A percentile compares a stretch with the other conserved stretches of the same genome.
Conservation (phyloP, 1,284 basidiomycete genomes). For the Ganoderma leucocontextum region DNA sequence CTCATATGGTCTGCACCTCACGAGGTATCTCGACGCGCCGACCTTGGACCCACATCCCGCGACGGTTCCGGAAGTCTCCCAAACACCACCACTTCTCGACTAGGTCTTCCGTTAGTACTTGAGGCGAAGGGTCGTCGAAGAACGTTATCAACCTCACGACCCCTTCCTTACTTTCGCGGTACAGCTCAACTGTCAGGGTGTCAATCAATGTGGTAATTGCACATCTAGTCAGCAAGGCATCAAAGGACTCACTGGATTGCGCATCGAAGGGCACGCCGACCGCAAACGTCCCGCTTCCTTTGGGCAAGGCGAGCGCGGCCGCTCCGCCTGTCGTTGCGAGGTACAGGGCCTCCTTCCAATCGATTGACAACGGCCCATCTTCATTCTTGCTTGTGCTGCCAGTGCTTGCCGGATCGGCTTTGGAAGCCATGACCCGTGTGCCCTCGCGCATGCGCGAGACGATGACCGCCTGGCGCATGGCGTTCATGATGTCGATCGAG, state of each 20-base stretch:
- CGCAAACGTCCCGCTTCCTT: conserved; percentile 61
- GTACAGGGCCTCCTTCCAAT: conserved; percentile 82
- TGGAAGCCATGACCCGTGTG: conserved; percentile 44
- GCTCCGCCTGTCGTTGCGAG: conserved; percentile 84
- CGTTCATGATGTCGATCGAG: conserved; percentile 74
- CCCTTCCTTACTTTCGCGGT: conserved; percentile 48
- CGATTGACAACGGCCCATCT: conserved; percentile 34
- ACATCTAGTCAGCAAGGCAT: background rate
- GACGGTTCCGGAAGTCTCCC: conserved; percentile 74
- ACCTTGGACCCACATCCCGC: conserved; percentile 80
- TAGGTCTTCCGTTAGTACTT: conserved; percentile 56
- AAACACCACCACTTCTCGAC: conserved; percentile 91
- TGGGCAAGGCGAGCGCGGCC: conserved; percentile 63
- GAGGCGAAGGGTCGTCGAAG: conserved; percentile 55
- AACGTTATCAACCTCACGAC: conserved; percentile 71
- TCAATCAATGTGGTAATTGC: background rate
- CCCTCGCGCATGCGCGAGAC: conserved; percentile 80
- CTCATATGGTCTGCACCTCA: background rate
- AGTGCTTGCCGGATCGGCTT: background rate
- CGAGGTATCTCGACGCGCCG: conserved; percentile 11
- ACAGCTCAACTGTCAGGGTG: background rate
- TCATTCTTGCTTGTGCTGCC: conserved; percentile 10
- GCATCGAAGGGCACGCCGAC: conserved; percentile 84
- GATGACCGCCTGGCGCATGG: conserved; percentile 81
- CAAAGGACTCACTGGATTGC: conserved; percentile 69